These are phyloP conservation scores for Russula dissimulans DNA, from an alignment of 768 basidiomycete species.

Conservation along the genomic window DNA sequence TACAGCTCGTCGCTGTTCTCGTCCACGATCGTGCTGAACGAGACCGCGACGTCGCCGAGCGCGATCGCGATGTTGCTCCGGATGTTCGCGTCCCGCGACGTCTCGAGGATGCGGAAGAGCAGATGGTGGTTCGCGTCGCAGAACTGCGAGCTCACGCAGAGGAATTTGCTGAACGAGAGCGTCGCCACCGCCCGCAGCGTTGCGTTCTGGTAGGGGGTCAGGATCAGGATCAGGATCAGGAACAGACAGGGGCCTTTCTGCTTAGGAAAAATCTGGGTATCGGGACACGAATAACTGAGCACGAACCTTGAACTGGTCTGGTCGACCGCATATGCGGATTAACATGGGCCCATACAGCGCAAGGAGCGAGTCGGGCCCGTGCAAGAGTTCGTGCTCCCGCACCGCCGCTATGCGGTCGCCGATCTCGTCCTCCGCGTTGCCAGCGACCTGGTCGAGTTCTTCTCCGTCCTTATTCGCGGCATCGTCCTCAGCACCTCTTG, in stretches of 20 bases:
- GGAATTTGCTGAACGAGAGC: constrained; percentile 88
- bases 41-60: constrained; percentile 93
- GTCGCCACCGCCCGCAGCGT: constrained; percentile 82
- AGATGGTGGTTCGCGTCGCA: constrained; percentile 85
- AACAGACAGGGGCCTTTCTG: too few relatives aligned
- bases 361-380: constrained; percentile 72
- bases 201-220: constrained; percentile 50
- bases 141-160: constrained; percentile 90
- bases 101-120: constrained; percentile 91
- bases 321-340: constrained; percentile 83
- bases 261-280: background rate
- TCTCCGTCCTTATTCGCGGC: constrained; percentile 50
- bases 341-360: constrained; percentile 85
- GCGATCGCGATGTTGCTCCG: constrained; percentile 97
- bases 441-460: constrained; percentile 94
- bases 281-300: background rate
- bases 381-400: constrained; percentile 80
- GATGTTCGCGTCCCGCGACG: constrained; percentile 80
- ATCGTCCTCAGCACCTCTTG: constrained; percentile 29
- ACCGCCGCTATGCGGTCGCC: constrained; percentile 82
- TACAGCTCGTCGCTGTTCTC: constrained; percentile 96
- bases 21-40: constrained; percentile 95
- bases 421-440: constrained; percentile 97
- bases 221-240: too few relatives aligned
- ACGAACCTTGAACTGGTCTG: constrained; percentile 78